Evolutionary conservation across 805 yeast genomes (phyloP), one percentile per base, ranked within the genome.

Genomic region (Babjeviella inositovora): DNA sequence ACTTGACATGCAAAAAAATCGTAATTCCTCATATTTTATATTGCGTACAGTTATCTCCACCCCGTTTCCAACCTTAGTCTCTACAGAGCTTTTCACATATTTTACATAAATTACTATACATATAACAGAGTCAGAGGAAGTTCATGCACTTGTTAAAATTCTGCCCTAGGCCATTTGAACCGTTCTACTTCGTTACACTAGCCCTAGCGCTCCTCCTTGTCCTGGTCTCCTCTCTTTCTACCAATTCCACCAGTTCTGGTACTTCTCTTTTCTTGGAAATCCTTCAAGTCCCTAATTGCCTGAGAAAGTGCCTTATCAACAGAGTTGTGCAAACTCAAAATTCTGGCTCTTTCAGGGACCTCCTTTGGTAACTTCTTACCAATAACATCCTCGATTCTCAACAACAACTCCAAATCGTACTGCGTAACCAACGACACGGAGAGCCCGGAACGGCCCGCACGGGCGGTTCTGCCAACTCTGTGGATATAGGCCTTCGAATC

Each of bases 401-500:
- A 53, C 39, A 81, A 79, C 37, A 84, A 53, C 46, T 85, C 96
- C 30, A 90, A 57, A 46, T 90, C 98, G 44, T 90, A 90, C 47
- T 90, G 98, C 0, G 97, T 85, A 15, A 84, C 92, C 28, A 85
- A 53, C 3, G 93, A 76, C 10, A 85, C 60, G 3, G 94, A 79
- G 43, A 74, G 77, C 23, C 94, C 94, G 0, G 87, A 69, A 35
- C 84, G 64, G 11, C 94, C 93, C 1, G 93, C 93, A 47, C 95
- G 73, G 2, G 96, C 95, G 16, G 95, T 84, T 57, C 96, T 74
- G 27, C 96, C 96, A 16, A 85, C 95, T 49, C 93, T 58, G 45
- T 77, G 92, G 34, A 77, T 72, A 38, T 74, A 77, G 7, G 84
- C 80, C 44, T 77, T 80, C 5, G 87, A 77, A 41, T 77, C 90